Evolutionary conservation across 208 protist species (phyloP).

Genomic region (Strigomonas culicis): DNA sequence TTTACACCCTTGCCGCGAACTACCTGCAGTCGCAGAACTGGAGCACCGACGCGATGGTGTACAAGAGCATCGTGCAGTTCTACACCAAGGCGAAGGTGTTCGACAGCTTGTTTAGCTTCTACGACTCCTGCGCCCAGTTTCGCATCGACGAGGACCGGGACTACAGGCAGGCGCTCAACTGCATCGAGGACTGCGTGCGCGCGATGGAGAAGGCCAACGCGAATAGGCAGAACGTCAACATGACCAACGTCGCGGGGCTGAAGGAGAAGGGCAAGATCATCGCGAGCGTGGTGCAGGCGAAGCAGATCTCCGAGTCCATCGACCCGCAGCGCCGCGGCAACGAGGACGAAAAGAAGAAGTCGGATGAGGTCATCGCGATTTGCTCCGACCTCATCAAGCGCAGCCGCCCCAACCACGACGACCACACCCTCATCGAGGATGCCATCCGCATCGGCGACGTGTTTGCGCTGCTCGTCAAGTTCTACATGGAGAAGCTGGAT

Average conservation of each 20-base stretch:
- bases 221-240: conserved; percentile 24
- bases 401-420: conserved; percentile 52
- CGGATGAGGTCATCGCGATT: conserved; percentile 64
- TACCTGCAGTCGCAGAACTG: conserved; percentile 96
- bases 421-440: conserved; percentile 59
- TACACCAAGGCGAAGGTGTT: conserved; percentile 96
- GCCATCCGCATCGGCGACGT: conserved; percentile 94
- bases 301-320: conserved; percentile 48
- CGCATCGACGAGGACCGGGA: conserved; percentile 97
- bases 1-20: conserved; percentile 96
- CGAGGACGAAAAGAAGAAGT: conserved; percentile 51
- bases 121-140: conserved; percentile 91
- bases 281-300: conserved; percentile 48
- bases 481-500: conserved; percentile 80
- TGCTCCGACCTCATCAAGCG: conserved; percentile 89
- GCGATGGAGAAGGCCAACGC: conserved; percentile 42
- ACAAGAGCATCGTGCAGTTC: conserved; percentile 96
- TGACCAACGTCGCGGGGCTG: conserved; percentile 37
- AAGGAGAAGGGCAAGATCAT: conserved; percentile 54
- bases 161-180: conserved; percentile 91
- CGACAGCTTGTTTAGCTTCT: conserved; percentile 88
- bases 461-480: conserved; percentile 93
- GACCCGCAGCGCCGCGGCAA: conserved; percentile 22
- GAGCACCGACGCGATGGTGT: conserved; percentile 90
- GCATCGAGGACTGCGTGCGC: conserved; percentile 80